Conservation (phyloP, 306 rosid genomes). For the Ammopiptanthus mongolicus region DNA sequence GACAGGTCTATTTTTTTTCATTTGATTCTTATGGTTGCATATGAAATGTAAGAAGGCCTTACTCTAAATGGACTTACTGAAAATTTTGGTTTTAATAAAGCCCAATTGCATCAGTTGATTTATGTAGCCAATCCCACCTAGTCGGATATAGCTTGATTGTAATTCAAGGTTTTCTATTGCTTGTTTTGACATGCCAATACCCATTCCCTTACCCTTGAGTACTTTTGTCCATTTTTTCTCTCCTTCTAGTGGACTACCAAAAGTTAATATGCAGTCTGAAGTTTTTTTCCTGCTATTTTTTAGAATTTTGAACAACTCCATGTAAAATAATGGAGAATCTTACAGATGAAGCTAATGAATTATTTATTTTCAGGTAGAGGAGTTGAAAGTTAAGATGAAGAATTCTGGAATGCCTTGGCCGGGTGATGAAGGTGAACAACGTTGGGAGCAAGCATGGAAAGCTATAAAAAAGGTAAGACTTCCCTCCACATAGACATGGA, state of each 20-base stretch:
- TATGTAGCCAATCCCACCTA: not conserved
- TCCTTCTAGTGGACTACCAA: not conserved
- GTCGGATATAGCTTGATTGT: not conserved
- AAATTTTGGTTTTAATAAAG: not conserved
- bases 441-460: conserved; percentile 92
- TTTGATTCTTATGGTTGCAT: conserved; percentile 6
- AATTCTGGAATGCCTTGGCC: conserved; percentile 99
- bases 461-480: conserved; percentile 81
- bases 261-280: not conserved
- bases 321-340: conserved; percentile 17
- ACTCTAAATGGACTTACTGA: not conserved
- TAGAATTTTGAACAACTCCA: not conserved
- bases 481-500: not conserved
- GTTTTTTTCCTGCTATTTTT: not conserved
- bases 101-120: not conserved
- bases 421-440: conserved; percentile 88
- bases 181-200: not conserved
- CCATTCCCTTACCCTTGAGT: not conserved
- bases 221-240: not conserved
- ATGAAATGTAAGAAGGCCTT: not conserved
- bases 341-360: conserved; percentile 18
- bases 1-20: conserved; percentile 4
- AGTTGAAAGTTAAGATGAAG: conserved; percentile 74
- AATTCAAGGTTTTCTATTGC: not conserved
- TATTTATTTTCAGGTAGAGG: conserved; percentile 62